Evolutionary conservation across 768 basidiomycete species (phyloP), one percentile per base, ranked within the genome.

Genomic region (Tephrocybe rancida): DNA sequence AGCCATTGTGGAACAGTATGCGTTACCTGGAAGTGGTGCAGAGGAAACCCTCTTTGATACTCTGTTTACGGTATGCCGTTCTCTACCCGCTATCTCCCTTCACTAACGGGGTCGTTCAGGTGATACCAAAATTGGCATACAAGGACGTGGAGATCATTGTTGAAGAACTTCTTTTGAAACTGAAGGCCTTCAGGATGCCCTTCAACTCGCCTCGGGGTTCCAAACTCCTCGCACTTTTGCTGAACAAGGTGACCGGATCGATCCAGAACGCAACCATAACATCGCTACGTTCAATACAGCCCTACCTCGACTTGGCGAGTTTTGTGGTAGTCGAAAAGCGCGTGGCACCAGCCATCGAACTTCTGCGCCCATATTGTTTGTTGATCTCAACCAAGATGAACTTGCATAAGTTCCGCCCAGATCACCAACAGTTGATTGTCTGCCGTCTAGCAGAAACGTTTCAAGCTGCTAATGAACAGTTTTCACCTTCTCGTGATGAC

Each of bases 361-460:
- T 88, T 14, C 64, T 87, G 30, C 79, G 73, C 25, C 84, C 84
- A 59, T 87, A 84, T 56, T 73, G 76, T 61, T 64, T 69, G 38
- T 52, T 66, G 46, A 52, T 76, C 22, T 65, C 80, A 35, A 70
- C 76, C 34, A 85, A 79, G 60, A 66, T 76, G 50, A 74, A 73
- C 21, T 65, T 86, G 22, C 74, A 75, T 48, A 76, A 74, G 50
- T 73, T 85, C 4, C 56, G 67, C 3, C 67, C 67, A 29, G 70
- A 74, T 29, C 76, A 80, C 38, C 79, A 77, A 59, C 60, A 72
- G 18, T 72, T 68, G 46, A 66, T 86, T 14, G 72, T 86, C 50
- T 68, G 68, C 46, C 71, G 72, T 60, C 65, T 85, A 19, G 74
- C 79, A 50, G 74, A 77, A 44, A 59, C 73, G 0, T 71, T 84